phyloP scores from a whole-genome alignment of 169 alveolate genomes.

The Theileria orientalis region DNA sequence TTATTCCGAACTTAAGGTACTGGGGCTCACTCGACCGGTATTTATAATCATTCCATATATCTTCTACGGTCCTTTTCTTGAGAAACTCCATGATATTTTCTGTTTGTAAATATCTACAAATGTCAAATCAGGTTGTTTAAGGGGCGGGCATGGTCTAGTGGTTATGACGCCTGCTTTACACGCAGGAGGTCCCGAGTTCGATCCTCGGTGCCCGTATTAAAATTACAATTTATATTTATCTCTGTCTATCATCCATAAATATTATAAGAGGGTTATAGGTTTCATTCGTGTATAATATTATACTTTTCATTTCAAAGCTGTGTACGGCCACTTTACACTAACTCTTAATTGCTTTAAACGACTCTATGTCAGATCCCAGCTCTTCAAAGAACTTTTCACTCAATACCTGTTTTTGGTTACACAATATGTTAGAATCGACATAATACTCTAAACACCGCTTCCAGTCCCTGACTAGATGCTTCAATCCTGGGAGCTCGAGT shows the following conservation, averaged over 20 bases:
- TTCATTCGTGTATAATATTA: background rate
- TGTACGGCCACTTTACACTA: background rate
- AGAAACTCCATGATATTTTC: background rate
- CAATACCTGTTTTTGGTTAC: background rate
- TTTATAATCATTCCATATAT: constrained; percentile 26
- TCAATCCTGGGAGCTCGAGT: background rate
- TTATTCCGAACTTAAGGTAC: constrained; percentile 30
- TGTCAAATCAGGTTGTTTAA: background rate
- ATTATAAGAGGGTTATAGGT: background rate
- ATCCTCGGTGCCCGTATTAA: constrained; percentile 83
- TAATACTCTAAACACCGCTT: background rate
- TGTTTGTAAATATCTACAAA: background rate
- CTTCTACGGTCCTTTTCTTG: constrained; percentile 28
- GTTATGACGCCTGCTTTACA: constrained; percentile 87
- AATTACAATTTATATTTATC: background rate
- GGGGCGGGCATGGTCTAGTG: constrained; percentile 87
- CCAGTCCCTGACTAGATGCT: background rate
- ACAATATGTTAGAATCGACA: background rate
- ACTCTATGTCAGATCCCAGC: background rate
- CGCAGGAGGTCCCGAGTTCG: constrained; percentile 90
- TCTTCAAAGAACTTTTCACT: background rate
- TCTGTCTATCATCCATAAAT: background rate
- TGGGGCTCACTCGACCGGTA: background rate
- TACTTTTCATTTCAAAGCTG: background rate
- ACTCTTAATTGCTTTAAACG: background rate